Base-by-base conservation (phyloP, 495 filamentous ascomycete species). In the Aspergillus bridgeri region DNA sequence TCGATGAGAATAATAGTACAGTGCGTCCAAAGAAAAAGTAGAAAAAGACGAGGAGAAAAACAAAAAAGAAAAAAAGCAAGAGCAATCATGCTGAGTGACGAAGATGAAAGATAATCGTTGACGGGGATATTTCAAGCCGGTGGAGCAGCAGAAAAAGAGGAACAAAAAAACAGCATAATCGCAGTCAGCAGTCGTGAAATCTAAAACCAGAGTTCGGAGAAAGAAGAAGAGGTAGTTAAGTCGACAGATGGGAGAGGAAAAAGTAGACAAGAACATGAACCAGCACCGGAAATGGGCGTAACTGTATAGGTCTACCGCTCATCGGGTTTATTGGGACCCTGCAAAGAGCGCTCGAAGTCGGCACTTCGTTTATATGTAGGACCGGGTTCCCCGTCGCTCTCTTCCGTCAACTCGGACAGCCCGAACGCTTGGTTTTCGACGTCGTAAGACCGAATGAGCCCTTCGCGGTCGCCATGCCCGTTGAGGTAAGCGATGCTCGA, bases 381-480 rank as follows among this genome's bases (percentile, higher is more conserved):
- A 13, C 75, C 76, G 19, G 72, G 72, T 56, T 72, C 75, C 15
- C 81, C 84, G 56, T 92, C 88, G 57, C 81, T 86, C 58, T 88
- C 87, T 58, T 91, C 88, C 6, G 85, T 78, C 42, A 94, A 72
- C 53, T 91, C 88, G 15, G 78, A 77, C 69, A 91, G 67, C 20
- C 86, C 88, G 45, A 86, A 80, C 7, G 69, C 84, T n/a, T 81
- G 76, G 62, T 87, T 84, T 65, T 93, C 87, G 43, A 87, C 79
- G 56, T 95, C 91, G 62, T 92, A 96, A 3, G 86, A 83, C 59
- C 86, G 86, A 63, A 96, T 96, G 9, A 96, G 79, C 4, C 89
- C 88, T 62, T 92, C 85, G 54, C 90, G 83, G 53, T 93, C 90
- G 18, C 71, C 65, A 27, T 70, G 52, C 2, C 81, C 80, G 49